These are phyloP conservation scores for Candida pini DNA, from an alignment of 805 yeast species.

Conservation along the genomic window DNA sequence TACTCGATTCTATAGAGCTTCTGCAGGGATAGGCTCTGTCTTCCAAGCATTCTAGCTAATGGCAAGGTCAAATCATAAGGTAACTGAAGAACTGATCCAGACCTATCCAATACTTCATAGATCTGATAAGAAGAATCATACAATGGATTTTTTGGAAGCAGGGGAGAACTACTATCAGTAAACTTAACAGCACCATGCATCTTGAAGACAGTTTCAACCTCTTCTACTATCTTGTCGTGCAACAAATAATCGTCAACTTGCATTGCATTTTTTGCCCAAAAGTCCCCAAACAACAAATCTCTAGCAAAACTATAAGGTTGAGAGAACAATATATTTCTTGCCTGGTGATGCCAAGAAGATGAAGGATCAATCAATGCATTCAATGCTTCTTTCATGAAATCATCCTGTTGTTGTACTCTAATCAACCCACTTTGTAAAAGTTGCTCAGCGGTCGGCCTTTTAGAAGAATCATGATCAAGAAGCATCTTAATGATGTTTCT, in stretches of 20 bases:
- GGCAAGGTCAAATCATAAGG: conserved; percentile 91
- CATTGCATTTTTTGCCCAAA: conserved; percentile 21
- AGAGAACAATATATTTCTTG: conserved; percentile 76
- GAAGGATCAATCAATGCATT: conserved; percentile 82
- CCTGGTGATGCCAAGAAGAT: conserved; percentile 92
- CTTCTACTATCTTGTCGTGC: conserved; percentile 53
- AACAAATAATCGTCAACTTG: conserved; percentile 45
- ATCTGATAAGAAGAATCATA: conserved; percentile 59
- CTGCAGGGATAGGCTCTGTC: conserved; percentile 42
- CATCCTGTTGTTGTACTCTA: conserved; percentile 88
- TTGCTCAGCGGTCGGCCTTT: conserved; percentile 75
- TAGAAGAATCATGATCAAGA: conserved; percentile 71
- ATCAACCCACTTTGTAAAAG: conserved; percentile 75
- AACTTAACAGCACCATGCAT: conserved; percentile 82
- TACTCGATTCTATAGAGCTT: conserved; percentile 73
- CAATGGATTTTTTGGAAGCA: conserved; percentile 80
- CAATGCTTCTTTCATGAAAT: conserved; percentile 81
- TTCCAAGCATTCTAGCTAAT: conserved; percentile 77
- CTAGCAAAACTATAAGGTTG: conserved; percentile 82
- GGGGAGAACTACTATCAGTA: conserved; percentile 49
- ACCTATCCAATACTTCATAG: conserved; percentile 75
- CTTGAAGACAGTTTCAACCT: conserved; percentile 57
- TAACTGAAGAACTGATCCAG: conserved; percentile 83
- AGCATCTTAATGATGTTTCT: conserved; percentile 60
- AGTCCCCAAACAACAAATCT: conserved; percentile 73